Evolutionary conservation across 1,139 yeast genomes (phyloP).

Genomic region (Nematodospora anomalae): DNA sequence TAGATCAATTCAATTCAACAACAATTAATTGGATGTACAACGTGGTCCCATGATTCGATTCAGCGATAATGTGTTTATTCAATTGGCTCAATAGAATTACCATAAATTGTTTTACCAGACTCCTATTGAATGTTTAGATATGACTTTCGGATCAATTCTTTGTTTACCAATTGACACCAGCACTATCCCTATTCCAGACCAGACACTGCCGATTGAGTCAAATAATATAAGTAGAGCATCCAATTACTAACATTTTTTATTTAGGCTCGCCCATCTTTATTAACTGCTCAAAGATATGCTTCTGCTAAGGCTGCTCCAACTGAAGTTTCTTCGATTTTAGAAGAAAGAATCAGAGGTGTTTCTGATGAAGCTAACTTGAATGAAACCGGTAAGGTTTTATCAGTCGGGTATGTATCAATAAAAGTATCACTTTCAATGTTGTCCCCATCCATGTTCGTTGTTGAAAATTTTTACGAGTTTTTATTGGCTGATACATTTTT

Average conservation of each 20-base stretch:
- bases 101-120: too few relatives aligned
- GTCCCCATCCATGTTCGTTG: constrained; percentile 1
- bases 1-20: not conserved
- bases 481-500: constrained; percentile 6
- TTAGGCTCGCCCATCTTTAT: constrained; percentile 73
- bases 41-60: too few relatives aligned
- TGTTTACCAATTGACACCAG: not conserved
- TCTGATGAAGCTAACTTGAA: constrained; percentile 96
- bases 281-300: constrained; percentile 76
- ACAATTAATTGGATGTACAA: not conserved
- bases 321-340: constrained; percentile 98
- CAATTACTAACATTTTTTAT: constrained; percentile 16
- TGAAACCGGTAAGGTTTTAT: constrained; percentile 99
- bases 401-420: constrained; percentile 74
- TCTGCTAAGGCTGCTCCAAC: constrained; percentile 99
- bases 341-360: constrained; percentile 99
- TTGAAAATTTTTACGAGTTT: constrained; percentile 3
- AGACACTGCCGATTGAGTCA: not conserved
- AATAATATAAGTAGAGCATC: not conserved
- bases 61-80: too few relatives aligned
- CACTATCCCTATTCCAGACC: not conserved
- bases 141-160: not conserved
- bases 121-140: too few relatives aligned
- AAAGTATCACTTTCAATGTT: not conserved
- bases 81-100: too few relatives aligned